A percentile compares a stretch with the other conserved stretches of the same genome.
Evolutionary conservation across 345 rosid genomes (phyloP).

Genomic region (Cardiospermum halicacabum): DNA sequence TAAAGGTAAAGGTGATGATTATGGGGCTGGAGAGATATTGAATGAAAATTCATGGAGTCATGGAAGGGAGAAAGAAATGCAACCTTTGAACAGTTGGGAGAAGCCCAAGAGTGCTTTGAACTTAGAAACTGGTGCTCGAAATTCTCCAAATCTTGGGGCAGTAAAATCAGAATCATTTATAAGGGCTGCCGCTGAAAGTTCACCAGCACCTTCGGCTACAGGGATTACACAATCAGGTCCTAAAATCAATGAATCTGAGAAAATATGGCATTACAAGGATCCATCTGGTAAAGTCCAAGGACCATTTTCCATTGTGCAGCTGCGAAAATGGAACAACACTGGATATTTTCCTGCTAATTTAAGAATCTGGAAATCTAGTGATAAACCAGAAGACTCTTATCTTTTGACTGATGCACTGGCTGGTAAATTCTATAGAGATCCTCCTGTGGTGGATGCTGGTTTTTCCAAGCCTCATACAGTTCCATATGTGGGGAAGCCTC

Average conservation of each 20-base stretch:
- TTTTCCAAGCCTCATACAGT: slow-evolving; percentile 33
- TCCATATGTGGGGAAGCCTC: slow-evolving; percentile 25
- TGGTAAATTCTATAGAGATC: slow-evolving; percentile 58
- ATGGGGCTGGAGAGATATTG: slow-evolving; percentile 43
- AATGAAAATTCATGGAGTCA: slow-evolving; percentile 54
- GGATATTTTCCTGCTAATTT: slow-evolving; percentile 88
- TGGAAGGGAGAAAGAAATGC: slow-evolving; percentile 56
- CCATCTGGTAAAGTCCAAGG: slow-evolving; percentile 97
- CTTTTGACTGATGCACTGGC: slow-evolving; percentile 70
- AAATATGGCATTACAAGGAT: slow-evolving; percentile 90
- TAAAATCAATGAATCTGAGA: slow-evolving; percentile 69
- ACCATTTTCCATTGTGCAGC: slow-evolving; percentile 89
- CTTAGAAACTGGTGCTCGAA: slow-evolving; percentile 37
- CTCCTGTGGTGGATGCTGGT: slow-evolving; percentile 32
- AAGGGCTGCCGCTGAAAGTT: slow-evolving; percentile 38
- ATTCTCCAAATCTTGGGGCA: slow-evolving; percentile 30
- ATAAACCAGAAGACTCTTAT: slow-evolving; percentile 62
- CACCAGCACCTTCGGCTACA: slow-evolving; percentile 31
- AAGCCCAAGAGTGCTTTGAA: slow-evolving; percentile 43
- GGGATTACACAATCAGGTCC: slow-evolving; percentile 35
- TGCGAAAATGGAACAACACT: slow-evolving; percentile 89
- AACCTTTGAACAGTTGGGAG: slow-evolving; percentile 46
- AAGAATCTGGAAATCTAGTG: slow-evolving; percentile 72
- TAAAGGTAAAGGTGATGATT: slow-evolving; percentile 65
- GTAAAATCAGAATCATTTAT: slow-evolving; percentile 39